phyloP scores from a whole-genome alignment of 225 moss, liverwort and hornwort species.

The Straminergon stramineum region DNA sequence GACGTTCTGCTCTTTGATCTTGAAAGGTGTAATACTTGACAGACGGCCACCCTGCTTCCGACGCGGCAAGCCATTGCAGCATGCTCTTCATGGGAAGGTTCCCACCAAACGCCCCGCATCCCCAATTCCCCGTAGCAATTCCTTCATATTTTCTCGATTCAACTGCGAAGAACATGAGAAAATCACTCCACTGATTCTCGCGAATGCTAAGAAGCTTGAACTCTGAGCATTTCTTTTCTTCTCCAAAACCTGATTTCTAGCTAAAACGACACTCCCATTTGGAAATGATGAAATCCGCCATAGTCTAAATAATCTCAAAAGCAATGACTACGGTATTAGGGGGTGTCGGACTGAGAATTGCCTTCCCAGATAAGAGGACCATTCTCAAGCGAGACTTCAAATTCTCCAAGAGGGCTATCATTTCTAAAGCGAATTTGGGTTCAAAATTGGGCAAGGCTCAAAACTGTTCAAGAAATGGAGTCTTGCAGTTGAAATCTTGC shows the following conservation, averaged over 20 bases:
- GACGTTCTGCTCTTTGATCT: slow-evolving; percentile 33
- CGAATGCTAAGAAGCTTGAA: neutral
- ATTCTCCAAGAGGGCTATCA: neutral
- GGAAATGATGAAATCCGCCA: neutral
- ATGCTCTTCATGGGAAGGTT: slow-evolving; percentile 69
- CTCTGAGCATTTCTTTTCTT: neutral
- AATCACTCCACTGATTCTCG: neutral
- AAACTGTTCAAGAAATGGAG: neutral
- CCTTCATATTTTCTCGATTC: slow-evolving; percentile 16
- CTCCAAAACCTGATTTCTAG: neutral
- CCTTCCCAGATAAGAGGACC: neutral
- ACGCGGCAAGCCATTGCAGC: slow-evolving; percentile 77
- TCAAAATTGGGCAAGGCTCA: neutral
- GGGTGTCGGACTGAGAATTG: neutral
- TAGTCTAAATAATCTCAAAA: neutral
- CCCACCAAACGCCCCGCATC: slow-evolving; percentile 75
- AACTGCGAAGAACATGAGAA: neutral
- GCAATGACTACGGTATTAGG: neutral
- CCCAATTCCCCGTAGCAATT: slow-evolving; percentile 91
- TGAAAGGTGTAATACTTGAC: slow-evolving; percentile 58
- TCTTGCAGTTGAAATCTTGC: neutral
- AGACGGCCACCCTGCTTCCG: slow-evolving; percentile 53
- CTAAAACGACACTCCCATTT: neutral
- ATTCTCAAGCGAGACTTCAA: neutral
- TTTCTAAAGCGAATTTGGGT: neutral